phyloP scores from a whole-genome alignment of 352 stramenopile species.

The Pythium utonaiense region DNA sequence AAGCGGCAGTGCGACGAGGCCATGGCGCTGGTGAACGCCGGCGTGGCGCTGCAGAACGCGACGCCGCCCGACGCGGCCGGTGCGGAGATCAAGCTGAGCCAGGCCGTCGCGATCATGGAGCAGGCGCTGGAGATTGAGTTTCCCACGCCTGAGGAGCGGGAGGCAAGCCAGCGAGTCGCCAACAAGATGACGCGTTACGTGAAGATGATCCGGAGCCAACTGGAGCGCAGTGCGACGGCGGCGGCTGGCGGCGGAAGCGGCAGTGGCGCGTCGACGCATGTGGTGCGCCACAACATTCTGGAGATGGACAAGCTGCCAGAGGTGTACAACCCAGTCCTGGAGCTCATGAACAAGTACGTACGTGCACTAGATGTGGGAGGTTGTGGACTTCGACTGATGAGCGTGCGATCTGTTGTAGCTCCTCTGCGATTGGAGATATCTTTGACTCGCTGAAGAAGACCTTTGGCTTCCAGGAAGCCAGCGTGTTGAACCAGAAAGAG shows the following conservation, averaged over 20 bases:
- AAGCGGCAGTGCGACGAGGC: conserved; percentile 77
- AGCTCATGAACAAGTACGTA: conserved; percentile 53
- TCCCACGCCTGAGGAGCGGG: conserved; percentile 60
- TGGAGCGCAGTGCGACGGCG: conserved; percentile 41
- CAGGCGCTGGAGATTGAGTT: conserved; percentile 76
- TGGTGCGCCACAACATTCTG: conserved; percentile 54
- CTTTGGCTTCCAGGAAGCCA: conserved; percentile 94
- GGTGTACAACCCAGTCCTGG: conserved; percentile 59
- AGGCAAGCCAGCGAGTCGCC: conserved; percentile 64
- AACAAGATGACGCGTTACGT: conserved; percentile 88
- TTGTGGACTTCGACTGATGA: conserved; percentile 7
- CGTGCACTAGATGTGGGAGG: conserved; percentile 1
- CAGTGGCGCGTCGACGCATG: not conserved
- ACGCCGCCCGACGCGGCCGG: conserved; percentile 44
- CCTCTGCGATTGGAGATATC: conserved; percentile 56
- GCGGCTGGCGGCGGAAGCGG: conserved; percentile 22
- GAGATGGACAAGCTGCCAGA: conserved; percentile 58
- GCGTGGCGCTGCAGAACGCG: conserved; percentile 74
- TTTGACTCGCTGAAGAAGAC: conserved; percentile 94
- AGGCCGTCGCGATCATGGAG: conserved; percentile 76
- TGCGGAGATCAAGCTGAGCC: conserved; percentile 61
- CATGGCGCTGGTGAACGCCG: conserved; percentile 80
- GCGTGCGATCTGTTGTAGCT: conserved; percentile 25
- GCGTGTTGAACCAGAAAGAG: conserved; percentile 74
- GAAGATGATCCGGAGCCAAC: conserved; percentile 84